These are phyloP conservation scores for Xylaria sp. DNA, from an alignment of 2,329 filamentous ascomycete species.

Conservation along the genomic window DNA sequence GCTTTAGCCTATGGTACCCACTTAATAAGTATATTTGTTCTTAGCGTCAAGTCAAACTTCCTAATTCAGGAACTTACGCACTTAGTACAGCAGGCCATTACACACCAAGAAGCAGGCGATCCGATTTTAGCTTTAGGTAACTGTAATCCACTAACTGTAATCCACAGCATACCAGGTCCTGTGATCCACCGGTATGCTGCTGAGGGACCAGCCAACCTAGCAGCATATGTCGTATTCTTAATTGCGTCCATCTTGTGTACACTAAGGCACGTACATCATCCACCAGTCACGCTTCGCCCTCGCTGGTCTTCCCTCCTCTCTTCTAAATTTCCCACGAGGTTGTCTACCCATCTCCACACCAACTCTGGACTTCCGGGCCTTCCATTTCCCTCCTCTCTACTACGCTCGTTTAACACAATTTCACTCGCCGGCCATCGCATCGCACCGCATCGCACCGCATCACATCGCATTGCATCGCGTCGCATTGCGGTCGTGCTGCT, in stretches of 20 bases:
- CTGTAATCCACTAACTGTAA: too few species aligned
- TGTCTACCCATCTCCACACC: constrained; percentile 35
- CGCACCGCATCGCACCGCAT: constrained; percentile 14
- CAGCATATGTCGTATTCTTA: constrained; percentile 1
- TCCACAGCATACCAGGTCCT: too few species aligned
- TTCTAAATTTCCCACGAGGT: constrained; percentile 30
- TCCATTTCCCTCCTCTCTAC: constrained; percentile 22
- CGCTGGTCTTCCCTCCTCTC: constrained; percentile 15
- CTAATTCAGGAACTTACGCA: too few species aligned
- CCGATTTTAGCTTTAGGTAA: too few species aligned
- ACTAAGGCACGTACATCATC: constrained; percentile 20
- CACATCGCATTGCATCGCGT: constrained; percentile 12
- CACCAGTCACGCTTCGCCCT: constrained; percentile 31
- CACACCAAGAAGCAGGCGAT: too few species aligned
- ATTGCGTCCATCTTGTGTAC: constrained; percentile 5
- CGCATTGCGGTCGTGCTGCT: constrained; percentile 16
- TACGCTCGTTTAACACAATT: constrained; percentile 34
- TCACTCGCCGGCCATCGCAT: constrained; percentile 14
- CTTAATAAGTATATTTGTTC: too few species aligned
- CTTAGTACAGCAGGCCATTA: too few species aligned
- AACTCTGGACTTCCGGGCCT: constrained; percentile 10
- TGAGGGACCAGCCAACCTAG: not conserved
- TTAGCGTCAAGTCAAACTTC: too few species aligned
- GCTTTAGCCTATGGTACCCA: too few species aligned
- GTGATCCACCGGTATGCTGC: constrained; percentile 3